Percentiles rank a stretch among this genome's conserved stretches.
Evolutionary conservation across 78 protist genomes (phyloP).

Genomic region (Dictyostelium intermedium): DNA sequence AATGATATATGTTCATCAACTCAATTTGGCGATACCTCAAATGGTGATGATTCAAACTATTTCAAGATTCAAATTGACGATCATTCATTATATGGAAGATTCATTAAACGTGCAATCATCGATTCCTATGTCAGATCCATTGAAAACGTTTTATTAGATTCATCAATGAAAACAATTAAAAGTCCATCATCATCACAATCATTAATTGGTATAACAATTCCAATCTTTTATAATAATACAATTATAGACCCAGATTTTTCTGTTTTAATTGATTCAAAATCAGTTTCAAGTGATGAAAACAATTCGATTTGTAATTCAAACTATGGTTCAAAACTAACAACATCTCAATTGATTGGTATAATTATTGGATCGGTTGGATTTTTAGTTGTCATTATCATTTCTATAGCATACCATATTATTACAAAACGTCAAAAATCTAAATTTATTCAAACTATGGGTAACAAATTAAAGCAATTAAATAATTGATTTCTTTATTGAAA

Average conservation of each 20-base stretch:
- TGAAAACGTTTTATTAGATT: background rate
- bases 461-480: background rate
- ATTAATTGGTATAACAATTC: conserved; percentile 14
- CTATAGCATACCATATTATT: background rate
- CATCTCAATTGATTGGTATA: background rate
- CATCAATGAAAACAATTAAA: background rate
- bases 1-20: background rate
- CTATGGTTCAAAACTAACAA: background rate
- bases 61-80: background rate
- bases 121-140: background rate
- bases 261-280: background rate
- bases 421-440: background rate
- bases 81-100: background rate
- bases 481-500: no score
- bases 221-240: background rate
- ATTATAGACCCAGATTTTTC: conserved; percentile 16
- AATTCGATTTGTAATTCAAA: background rate
- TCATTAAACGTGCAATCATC: background rate
- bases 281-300: background rate
- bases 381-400: background rate
- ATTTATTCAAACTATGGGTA: background rate
- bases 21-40: background rate
- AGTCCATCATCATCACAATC: background rate
- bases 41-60: background rate
- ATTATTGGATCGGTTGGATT: background rate